Percentiles rank a stretch among this genome's conserved stretches.
Evolutionary conservation across 2,329 filamentous ascomycete genomes (phyloP).

Genomic region (Xylaria sp.): DNA sequence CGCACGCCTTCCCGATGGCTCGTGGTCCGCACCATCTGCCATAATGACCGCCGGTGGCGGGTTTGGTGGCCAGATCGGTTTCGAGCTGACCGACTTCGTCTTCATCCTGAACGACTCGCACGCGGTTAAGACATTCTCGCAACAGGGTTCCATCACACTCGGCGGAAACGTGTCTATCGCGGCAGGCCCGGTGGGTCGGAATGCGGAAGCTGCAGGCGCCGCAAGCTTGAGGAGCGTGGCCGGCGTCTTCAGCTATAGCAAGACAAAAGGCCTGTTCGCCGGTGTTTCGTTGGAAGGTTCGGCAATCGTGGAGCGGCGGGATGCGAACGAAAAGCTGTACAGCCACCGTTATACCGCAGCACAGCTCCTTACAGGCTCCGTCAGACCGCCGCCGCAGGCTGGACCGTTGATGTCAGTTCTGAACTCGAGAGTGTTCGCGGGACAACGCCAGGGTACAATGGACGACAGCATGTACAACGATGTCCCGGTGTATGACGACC

Average conservation of each 20-base stretch:
- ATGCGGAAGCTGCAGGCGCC: constrained; percentile 93
- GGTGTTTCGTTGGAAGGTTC: constrained; percentile 94
- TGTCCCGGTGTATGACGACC: constrained; percentile 82
- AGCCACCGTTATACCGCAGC: constrained; percentile 78
- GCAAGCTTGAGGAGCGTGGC: constrained; percentile 88
- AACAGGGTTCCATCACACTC: constrained; percentile 86
- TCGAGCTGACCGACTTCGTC: constrained; percentile 91
- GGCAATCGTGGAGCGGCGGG: constrained; percentile 89
- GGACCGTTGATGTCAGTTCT: constrained; percentile 83
- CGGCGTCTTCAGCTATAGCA: constrained; percentile 95
- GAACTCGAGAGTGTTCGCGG: constrained; percentile 82
- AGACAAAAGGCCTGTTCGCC: constrained; percentile 96
- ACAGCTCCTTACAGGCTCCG: constrained; percentile 77
- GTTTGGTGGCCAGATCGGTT: constrained; percentile 83
- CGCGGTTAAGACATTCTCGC: constrained; percentile 92
- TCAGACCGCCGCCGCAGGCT: constrained; percentile 79
- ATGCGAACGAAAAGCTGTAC: constrained; percentile 97
- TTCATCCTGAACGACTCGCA: constrained; percentile 94
- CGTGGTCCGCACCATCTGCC: constrained; percentile 80
- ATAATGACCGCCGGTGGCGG: constrained; percentile 81
- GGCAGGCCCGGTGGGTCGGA: constrained; percentile 89
- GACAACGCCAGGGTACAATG: constrained; percentile 50
- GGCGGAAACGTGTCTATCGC: constrained; percentile 97
- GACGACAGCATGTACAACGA: constrained; percentile 88
- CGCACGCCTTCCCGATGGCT: constrained; percentile 74